A percentile compares a stretch with the other conserved stretches of the same genome.
Conservation (phyloP, 2,329 filamentous ascomycete genomes). For the Cadophora gregata region DNA sequence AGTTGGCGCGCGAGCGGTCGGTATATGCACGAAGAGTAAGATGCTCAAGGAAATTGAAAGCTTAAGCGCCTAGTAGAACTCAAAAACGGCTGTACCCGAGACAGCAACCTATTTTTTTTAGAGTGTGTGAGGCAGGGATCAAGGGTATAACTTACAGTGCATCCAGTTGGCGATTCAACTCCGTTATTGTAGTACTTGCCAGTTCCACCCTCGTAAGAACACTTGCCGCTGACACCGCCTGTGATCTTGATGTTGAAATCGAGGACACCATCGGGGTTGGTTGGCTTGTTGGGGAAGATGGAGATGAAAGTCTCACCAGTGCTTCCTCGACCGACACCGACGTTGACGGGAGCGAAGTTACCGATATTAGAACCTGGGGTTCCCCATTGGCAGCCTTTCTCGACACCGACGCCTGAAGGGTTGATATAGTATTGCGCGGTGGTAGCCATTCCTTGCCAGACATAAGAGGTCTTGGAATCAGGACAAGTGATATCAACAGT, state of each 20-base stretch:
- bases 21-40: conserved; percentile 33
- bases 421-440: conserved; percentile 98
- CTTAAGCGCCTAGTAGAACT: conserved; percentile 36
- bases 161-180: conserved; percentile 40
- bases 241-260: conserved; percentile 80
- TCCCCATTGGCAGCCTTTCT: conserved; percentile 80
- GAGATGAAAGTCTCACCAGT: conserved; percentile 77
- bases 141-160: conserved; percentile 43
- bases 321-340: conserved; percentile 76
- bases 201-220: conserved; percentile 39
- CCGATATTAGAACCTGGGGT: conserved; percentile 63
- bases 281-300: conserved; percentile 84
- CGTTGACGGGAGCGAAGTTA: conserved; percentile 87
- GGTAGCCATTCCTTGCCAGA: conserved; percentile 75
- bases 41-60: conserved; percentile 29
- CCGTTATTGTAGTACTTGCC: conserved; percentile 41
- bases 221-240: conserved; percentile 54
- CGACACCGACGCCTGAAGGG: conserved; percentile 69
- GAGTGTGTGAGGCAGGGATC: background rate
- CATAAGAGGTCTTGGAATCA: conserved; percentile 73
- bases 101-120: conserved; percentile 35
- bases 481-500: conserved; percentile 76
- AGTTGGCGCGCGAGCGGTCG: conserved; percentile 34
- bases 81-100: conserved; percentile 35
- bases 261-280: conserved; percentile 66